Base-by-base conservation (phyloP, 2,329 filamentous ascomycete species). In the Penicillium brevicompactum region DNA sequence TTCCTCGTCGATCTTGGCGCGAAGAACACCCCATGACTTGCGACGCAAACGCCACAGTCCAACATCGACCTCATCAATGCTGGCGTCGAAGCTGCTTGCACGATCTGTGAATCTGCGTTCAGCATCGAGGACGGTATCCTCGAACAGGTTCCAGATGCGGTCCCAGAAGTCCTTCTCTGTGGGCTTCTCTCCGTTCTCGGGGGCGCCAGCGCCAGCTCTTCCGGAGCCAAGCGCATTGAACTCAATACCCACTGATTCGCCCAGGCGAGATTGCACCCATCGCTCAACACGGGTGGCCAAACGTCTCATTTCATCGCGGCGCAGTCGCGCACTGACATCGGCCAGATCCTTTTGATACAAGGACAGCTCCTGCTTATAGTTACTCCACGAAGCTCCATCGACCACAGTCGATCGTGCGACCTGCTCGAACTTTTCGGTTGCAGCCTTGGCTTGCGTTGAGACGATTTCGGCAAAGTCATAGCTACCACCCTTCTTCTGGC, bases 391-490 rank as follows among this genome's bases (percentile, higher is more conserved):
- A 0, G 93, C 84, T n/a, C 86, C 90, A 61, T 91, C 84, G 9
- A 99, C 91, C 7, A 85, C 77, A 8, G 93, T 83, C 46, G 86
- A 84, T 66, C 87, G 83, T 1, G 90, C 91, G 67, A 94, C 89
- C 18, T 82, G 80, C 69, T 90, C 86, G 70, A 95, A 99, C 43
- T 84, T 83, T 14, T 86, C 82, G 34, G 96, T 71, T 0, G 91
- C 87, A 70, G 86, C 86, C 66, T 83, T 84, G 77, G 94, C 96
- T 72, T 97, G 90, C 53, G 85, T 82, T 38, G 86, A 85, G 5
- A 99, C 94, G 65, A 97, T 97, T 48, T 95, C 89, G 21, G 92
- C 92, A 74, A 99, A 99, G 70, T 99, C 94, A 69, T 99, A 97
- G 49, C 84, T 83, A 7, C 87, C 89, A 21, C 92, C 92, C 52